Evolutionary conservation across 1,284 basidiomycete species (phyloP).

Genomic region (Termitomyces sp.): DNA sequence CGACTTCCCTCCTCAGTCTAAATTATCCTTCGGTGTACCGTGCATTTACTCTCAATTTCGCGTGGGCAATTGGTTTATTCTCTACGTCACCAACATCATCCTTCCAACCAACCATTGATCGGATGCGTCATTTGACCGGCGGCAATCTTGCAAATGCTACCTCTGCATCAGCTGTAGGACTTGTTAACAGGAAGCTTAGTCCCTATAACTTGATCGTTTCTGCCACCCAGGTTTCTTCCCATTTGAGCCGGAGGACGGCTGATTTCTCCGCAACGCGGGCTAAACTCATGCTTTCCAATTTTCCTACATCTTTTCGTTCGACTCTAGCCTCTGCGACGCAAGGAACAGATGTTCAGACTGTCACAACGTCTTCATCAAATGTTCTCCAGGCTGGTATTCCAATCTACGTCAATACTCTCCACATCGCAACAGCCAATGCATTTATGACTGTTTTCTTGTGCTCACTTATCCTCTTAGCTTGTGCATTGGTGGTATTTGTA

Average conservation of each 20-base stretch:
- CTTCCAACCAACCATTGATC: conserved; percentile 77
- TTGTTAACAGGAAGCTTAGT: conserved; percentile 75
- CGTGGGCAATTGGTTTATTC: conserved; percentile 87
- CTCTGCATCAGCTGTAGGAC: conserved; percentile 55
- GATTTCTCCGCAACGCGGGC: not conserved
- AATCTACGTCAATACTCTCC: conserved; percentile 70
- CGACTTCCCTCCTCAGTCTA: conserved; percentile 73
- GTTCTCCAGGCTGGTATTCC: conserved; percentile 76
- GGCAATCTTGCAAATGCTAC: conserved; percentile 61
- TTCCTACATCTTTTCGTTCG: conserved; percentile 4
- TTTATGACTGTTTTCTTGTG: conserved; percentile 81
- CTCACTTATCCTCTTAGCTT: conserved; percentile 58
- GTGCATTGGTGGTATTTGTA: conserved; percentile 45
- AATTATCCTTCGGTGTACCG: conserved; percentile 85
- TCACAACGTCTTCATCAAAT: conserved; percentile 59
- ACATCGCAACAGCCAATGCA: conserved; percentile 75
- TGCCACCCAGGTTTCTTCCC: not conserved
- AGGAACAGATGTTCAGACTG: conserved; percentile 54
- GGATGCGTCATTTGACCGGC: conserved; percentile 79
- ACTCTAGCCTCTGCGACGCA: conserved; percentile 9
- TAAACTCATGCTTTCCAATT: not conserved
- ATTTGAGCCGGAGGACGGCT: not conserved
- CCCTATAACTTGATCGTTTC: conserved; percentile 56
- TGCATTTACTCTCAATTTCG: conserved; percentile 80
- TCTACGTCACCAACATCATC: conserved; percentile 45